phyloP scores from a whole-genome alignment of 805 yeast species.

The Pichia nakasei region DNA sequence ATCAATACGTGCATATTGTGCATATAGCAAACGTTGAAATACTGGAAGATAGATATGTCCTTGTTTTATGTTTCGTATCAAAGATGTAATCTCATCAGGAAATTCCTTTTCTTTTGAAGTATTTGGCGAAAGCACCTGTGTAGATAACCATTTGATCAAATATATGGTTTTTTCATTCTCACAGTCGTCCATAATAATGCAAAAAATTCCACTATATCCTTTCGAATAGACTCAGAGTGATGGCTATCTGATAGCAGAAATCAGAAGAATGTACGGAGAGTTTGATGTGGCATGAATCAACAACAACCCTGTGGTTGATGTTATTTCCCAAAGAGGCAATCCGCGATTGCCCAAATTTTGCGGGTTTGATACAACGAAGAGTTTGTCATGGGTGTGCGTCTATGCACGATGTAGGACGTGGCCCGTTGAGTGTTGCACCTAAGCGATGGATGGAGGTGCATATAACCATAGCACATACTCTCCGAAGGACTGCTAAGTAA shows the following conservation, averaged over 20 bases:
- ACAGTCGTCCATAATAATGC: not conserved
- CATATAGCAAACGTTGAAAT: constrained; percentile 5
- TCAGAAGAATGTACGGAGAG: too few species aligned
- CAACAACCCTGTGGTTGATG: not conserved
- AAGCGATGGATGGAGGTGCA: too few species aligned
- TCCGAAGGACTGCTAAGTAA: too few species aligned
- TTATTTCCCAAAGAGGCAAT: not conserved
- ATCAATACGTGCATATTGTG: constrained; percentile 2
- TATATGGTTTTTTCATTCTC: constrained; percentile 9
- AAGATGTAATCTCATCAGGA: constrained; percentile 17
- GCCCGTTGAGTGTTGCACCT: too few species aligned
- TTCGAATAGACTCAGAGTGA: too few species aligned
- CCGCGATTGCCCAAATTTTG: not conserved
- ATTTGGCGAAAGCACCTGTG: constrained; percentile 1
- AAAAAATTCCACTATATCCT: too few species aligned
- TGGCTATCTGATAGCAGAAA: too few species aligned
- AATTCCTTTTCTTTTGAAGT: constrained; percentile 1
- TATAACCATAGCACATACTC: too few species aligned
- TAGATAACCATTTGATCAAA: constrained; percentile 20
- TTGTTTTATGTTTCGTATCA: constrained; percentile 8
- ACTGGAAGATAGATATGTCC: constrained; percentile 2
- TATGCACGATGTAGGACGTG: too few species aligned
- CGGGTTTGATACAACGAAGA: too few species aligned
- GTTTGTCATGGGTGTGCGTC: too few species aligned
- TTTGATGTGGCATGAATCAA: not conserved